A percentile compares a stretch with the other conserved stretches of the same genome.
These are phyloP conservation scores for Hirsutella rhossiliensis DNA, from an alignment of 2,329 filamentous ascomycete genomes.

Conservation along the genomic window DNA sequence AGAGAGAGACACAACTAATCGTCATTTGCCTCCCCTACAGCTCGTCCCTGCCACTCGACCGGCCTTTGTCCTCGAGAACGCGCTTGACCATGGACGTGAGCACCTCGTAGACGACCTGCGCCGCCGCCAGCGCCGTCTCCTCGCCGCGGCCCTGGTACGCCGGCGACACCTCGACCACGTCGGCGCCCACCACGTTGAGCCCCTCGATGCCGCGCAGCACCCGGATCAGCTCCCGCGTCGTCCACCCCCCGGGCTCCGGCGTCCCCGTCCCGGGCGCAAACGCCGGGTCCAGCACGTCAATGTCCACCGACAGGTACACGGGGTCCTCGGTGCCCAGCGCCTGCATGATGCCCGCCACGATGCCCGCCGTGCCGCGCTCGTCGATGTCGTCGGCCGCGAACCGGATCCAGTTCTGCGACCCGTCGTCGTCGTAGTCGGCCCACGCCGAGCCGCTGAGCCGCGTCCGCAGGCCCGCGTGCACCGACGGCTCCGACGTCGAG, in stretches of 20 bases:
- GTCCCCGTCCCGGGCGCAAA: constrained; percentile 67
- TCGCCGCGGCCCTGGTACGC: constrained; percentile 74
- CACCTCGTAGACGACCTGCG: constrained; percentile 79
- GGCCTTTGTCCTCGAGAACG: constrained; percentile 23
- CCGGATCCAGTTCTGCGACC: constrained; percentile 63
- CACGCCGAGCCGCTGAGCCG: constrained; percentile 55
- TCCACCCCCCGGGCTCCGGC: constrained; percentile 86
- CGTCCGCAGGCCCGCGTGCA: constrained; percentile 76
- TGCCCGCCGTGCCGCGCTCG: constrained; percentile 59
- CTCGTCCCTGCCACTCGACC: constrained; percentile 22
- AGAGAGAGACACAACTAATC: too few species aligned
- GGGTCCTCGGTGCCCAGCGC: constrained; percentile 64
- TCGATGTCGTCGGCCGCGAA: constrained; percentile 79
- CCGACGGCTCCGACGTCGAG: constrained; percentile 52
- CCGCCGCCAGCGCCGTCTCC: constrained; percentile 70
- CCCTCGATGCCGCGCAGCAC: constrained; percentile 73
- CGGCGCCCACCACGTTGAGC: constrained; percentile 77
- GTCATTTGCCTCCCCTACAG: constrained; percentile 11
- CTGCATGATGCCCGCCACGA: constrained; percentile 58
- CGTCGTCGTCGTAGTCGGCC: constrained; percentile 60
- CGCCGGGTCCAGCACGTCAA: constrained; percentile 71
- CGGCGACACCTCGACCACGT: constrained; percentile 76
- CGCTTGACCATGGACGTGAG: constrained; percentile 61
- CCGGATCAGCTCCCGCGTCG: constrained; percentile 73
- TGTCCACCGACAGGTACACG: constrained; percentile 71